These are phyloP conservation scores for Emydomyces testavorans DNA, from an alignment of 2,329 filamentous ascomycete species.

Conservation along the genomic window DNA sequence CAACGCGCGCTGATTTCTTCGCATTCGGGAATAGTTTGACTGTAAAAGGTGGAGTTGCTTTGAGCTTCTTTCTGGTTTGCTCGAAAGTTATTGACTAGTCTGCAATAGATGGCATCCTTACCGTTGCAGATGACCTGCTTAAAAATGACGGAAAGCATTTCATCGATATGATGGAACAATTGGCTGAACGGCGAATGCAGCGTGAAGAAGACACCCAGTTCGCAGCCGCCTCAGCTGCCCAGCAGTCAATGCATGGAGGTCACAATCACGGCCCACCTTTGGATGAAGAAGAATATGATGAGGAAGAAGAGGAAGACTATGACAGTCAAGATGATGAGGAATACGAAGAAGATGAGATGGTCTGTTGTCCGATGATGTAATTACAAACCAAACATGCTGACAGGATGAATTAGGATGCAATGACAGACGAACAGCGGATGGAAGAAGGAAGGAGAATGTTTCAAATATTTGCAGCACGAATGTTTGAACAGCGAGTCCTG, in stretches of 20 bases:
- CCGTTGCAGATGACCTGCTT: constrained; percentile 92
- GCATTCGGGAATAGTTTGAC: constrained; percentile 95
- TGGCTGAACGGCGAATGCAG: constrained; percentile 93
- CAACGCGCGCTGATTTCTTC: constrained; percentile 69
- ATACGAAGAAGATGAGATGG: constrained; percentile 55
- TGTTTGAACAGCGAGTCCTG: constrained; percentile 96
- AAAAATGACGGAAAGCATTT: constrained; percentile 99
- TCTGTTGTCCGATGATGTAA: constrained; percentile 24
- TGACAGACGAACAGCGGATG: constrained; percentile 98
- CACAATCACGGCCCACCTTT: constrained; percentile 64
- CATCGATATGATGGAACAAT: constrained; percentile 99
- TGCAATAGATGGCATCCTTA: constrained; percentile 74
- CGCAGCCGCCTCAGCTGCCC: constrained; percentile 48
- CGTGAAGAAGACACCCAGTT: constrained; percentile 81
- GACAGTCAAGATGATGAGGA: constrained; percentile 54
- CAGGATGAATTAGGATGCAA: constrained; percentile 59
- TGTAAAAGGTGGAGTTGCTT: constrained; percentile 58
- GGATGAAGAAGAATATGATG: constrained; percentile 62
- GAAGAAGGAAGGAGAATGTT: constrained; percentile 98
- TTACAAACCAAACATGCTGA: constrained; percentile 15
- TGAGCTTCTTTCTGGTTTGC: not conserved
- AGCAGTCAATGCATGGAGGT: constrained; percentile 51
- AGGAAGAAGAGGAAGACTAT: constrained; percentile 63
- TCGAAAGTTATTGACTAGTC: constrained; percentile 9
- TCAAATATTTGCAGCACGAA: constrained; percentile 95